A percentile compares a stretch with the other conserved stretches of the same genome.
Evolutionary conservation across 129 eudicot species (phyloP).

Genomic region (Calendula officinalis): DNA sequence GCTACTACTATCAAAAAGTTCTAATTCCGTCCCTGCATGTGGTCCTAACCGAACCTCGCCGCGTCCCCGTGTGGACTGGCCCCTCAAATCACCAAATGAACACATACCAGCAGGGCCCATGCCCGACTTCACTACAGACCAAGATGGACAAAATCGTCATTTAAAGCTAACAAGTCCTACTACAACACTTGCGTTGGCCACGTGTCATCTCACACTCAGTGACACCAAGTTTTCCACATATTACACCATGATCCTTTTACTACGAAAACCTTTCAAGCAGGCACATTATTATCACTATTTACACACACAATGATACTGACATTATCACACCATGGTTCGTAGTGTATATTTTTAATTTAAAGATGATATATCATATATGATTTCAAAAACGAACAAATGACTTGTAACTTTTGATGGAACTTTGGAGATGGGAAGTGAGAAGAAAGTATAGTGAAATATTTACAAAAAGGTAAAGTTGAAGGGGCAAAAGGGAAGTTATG

Average conservation of each 20-base stretch:
- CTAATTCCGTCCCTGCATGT: too few relatives aligned
- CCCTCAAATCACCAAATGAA: slow-evolving; percentile 21
- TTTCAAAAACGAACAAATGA: neutral
- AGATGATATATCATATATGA: too few relatives aligned
- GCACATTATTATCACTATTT: neutral
- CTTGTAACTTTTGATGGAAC: neutral
- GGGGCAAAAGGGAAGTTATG: slow-evolving; percentile 3
- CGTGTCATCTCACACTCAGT: neutral
- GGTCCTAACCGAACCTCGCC: slow-evolving; percentile 16
- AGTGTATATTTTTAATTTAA: too few relatives aligned
- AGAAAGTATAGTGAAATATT: neutral
- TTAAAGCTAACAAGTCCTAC: neutral
- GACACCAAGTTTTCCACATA: neutral
- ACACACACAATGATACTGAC: neutral
- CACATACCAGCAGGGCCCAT: slow-evolving; percentile 11
- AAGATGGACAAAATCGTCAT: slow-evolving; percentile 5
- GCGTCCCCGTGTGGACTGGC: slow-evolving; percentile 17
- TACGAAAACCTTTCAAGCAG: neutral
- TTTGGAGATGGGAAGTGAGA: neutral
- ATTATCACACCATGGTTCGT: too few relatives aligned
- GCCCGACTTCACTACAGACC: neutral
- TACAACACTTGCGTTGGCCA: slow-evolving; percentile 10
- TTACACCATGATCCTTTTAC: slow-evolving; percentile 7
- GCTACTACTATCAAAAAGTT: too few relatives aligned
- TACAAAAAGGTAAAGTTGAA: neutral